These are phyloP conservation scores for Fraxinus sp. DNA, from an alignment of 305 asterid species.

Conservation along the genomic window DNA sequence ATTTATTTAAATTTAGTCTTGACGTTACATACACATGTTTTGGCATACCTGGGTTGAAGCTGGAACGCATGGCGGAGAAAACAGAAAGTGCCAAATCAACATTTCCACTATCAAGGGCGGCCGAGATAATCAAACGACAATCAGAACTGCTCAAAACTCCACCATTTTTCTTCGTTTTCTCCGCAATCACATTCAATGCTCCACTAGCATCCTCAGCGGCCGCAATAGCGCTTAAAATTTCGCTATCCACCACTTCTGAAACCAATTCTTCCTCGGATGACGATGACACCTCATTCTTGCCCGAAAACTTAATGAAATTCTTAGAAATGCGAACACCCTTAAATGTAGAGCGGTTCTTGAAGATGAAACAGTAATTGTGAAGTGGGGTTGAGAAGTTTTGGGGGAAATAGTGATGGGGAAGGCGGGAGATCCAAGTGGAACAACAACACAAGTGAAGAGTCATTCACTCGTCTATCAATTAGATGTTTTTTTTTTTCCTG, in stretches of 20 bases:
- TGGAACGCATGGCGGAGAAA: conserved; percentile 80
- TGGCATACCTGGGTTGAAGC: conserved; percentile 55
- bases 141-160: conserved; percentile 54
- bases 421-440: conserved; percentile 32
- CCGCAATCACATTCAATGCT: conserved; percentile 46
- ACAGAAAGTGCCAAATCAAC: conserved; percentile 84
- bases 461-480: conserved; percentile 27
- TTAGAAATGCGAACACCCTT: conserved; percentile 16
- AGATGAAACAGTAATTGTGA: conserved; percentile 34
- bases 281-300: conserved; percentile 28
- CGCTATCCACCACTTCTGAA: conserved; percentile 50
- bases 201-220: conserved; percentile 58
- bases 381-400: background rate
- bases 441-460: conserved; percentile 46
- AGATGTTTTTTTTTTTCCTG: background rate
- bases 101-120: conserved; percentile 79
- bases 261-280: conserved; percentile 35
- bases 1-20: background rate
- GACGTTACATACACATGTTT: background rate
- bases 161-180: conserved; percentile 32
- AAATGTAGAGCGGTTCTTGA: conserved; percentile 29
- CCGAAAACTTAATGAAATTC: conserved; percentile 24
- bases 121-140: conserved; percentile 64
- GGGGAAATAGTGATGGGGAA: conserved; percentile 20
- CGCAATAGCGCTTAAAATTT: conserved; percentile 47